phyloP scores from a whole-genome alignment of 1,284 basidiomycete species.

The Singerocomus inundabilis region DNA sequence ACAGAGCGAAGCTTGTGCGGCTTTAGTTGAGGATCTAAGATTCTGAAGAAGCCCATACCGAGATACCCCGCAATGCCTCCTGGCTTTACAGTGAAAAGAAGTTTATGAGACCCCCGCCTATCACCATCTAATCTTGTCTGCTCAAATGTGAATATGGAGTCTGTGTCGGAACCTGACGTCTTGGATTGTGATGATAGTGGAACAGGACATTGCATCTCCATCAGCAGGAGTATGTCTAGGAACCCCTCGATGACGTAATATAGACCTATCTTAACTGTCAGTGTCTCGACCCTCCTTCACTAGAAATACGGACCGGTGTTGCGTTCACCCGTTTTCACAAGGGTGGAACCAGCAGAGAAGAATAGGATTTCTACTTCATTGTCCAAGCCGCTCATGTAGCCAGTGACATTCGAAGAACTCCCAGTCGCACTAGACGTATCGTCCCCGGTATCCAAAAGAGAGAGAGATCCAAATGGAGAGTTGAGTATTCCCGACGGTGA shows the following conservation, averaged over 20 bases:
- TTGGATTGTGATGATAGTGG: slow-evolving; percentile 25
- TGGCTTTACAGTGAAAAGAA: slow-evolving; percentile 93
- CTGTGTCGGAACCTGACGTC: slow-evolving; percentile 23
- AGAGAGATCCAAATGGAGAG: slow-evolving; percentile 84
- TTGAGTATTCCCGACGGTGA: slow-evolving; percentile 50
- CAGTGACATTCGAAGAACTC: slow-evolving; percentile 55
- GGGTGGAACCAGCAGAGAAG: slow-evolving; percentile 82
- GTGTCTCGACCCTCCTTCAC: neutral
- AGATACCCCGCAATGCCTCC: slow-evolving; percentile 98
- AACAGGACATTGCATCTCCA: slow-evolving; percentile 36
- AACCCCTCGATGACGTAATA: slow-evolving; percentile 99
- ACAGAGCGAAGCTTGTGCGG: slow-evolving; percentile 74
- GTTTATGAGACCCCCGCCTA: slow-evolving; percentile 45
- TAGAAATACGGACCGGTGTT: slow-evolving; percentile 61
- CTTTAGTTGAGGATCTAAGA: slow-evolving; percentile 3
- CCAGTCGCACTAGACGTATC: slow-evolving; percentile 69
- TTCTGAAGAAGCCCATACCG: slow-evolving; percentile 43
- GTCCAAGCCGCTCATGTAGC: slow-evolving; percentile 77
- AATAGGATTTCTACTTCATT: slow-evolving; percentile 96
- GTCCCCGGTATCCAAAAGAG: slow-evolving; percentile 74
- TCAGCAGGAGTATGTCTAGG: slow-evolving; percentile 84
- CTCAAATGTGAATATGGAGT: slow-evolving; percentile 22
- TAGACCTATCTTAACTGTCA: slow-evolving; percentile 53
- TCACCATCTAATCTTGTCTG: slow-evolving; percentile 14
- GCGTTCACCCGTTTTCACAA: slow-evolving; percentile 89